Base-by-base conservation (phyloP, 345 rosid genomes). In the Arabis alpina region DNA sequence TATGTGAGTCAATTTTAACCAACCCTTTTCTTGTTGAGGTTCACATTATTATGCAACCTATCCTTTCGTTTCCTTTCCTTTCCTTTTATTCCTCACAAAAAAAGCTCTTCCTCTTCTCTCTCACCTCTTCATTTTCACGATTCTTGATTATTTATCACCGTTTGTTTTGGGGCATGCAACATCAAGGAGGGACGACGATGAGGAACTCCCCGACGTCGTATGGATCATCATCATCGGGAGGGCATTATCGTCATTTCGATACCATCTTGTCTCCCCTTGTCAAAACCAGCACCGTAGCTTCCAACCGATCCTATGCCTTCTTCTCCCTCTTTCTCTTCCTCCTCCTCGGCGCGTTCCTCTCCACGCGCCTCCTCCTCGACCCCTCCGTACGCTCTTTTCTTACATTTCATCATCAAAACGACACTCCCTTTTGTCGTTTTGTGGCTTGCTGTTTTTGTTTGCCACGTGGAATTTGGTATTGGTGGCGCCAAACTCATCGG, bases 321-420 rank as follows among this genome's bases (percentile, higher is more conserved):
- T 36, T 81, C 61, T 60, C 82, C 72, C 19, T 83, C 76, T 12
- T 82, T 66, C 24, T 84, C 54, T 57, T 88, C 76, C 81, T 93
- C 72, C 64, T 90, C 66, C 72, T 81, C 90, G 86, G 92, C 83
- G 91, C 87, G 57, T 83, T 84, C 25, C 30, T 83, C 42, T 65
- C 87, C 84, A 81, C 96, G 75, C 93, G 86, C 74, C 72, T 82
- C 80, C 72, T 76, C 42, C 81, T 83, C 48, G 79, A 83, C 60
- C 77, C 87, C 68, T 39, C 81, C 52, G 96, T 89, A 60, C 65
- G 82, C 49, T 15, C 25, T 2, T 36, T 36, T 57, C 61, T 8
- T 12, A 1, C 1, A 19, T 19, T 19, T 19, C 23, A 19, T 19
- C 23, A 19, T 19, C 23, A 19, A 64, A 63, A 57, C 74, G 70